Evolutionary conservation across 2,329 filamentous ascomycete genomes (phyloP), one percentile per base, ranked within the genome.

Genomic region (Orbilia oligospora): DNA sequence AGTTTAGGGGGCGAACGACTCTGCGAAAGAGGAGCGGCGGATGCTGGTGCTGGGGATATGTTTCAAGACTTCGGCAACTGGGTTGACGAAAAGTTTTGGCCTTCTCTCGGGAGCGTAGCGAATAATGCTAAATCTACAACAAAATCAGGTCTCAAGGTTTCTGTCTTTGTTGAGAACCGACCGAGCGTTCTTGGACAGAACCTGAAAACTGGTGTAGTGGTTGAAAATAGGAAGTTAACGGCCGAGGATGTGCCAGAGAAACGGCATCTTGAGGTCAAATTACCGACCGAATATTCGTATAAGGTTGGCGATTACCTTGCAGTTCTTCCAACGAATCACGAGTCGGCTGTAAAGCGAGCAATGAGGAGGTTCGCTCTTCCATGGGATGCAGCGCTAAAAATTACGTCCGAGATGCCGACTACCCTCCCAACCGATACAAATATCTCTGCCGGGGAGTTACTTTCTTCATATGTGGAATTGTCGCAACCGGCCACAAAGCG

Each of bases 291-390:
- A 64, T 87, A 89, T 86, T 87, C 87, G 0, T 95, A 94, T 84
- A 87, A 88, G 46, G 88, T 91, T 1, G 93, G 92, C 14, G 92
- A 95, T 82, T 95, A 96, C 83, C 87, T 95, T 0, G 91, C 91
- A 0, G 86, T 94, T 1, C 85, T 94, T 0, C 92, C 92, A 0
- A 84, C 92, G 33, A 95, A 95, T 83, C 89, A 90, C 0, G 86
- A 87, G 55, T 84, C 87, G 33, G 89, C 86, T 9, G 88, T 94
- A 1, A 86, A 87, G 3, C 87, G 91, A 8, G 91, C 89, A 0
- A 89, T 93, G 84, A 85, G 85, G 18, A 86, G 87, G 20, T 94
- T 94, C 83, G 85, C 87, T 0, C 84, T 95, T 0, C 87, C 91
- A 0, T 91, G 90, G 89, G 92, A 94, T 83, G 88, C 90, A 1